Conservation (phyloP, 73 alveolate genomes). For the Paramecium sonneborni region DNA sequence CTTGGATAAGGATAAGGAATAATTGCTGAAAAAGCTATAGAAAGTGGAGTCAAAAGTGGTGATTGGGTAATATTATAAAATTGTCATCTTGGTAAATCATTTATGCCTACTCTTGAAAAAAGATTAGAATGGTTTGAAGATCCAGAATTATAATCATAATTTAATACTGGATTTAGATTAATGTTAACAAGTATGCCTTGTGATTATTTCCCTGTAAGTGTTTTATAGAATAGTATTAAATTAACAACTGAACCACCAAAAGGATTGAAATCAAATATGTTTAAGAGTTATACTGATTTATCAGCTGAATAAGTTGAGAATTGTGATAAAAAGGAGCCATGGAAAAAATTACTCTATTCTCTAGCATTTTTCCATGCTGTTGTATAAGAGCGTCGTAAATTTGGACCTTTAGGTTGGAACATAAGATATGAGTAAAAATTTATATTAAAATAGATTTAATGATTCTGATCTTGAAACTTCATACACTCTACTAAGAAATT, state of each 20-base stretch:
- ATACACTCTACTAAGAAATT: conserved; percentile 81
- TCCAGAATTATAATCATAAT: conserved; percentile 45
- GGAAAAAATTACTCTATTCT: conserved; percentile 86
- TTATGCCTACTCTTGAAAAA: conserved; percentile 98
- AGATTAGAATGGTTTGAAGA: conserved; percentile 80
- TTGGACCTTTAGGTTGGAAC: conserved; percentile 98
- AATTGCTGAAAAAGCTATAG: conserved; percentile 95
- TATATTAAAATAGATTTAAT: conserved; percentile 74
- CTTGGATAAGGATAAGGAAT: conserved; percentile 99
- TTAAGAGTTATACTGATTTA: conserved; percentile 82
- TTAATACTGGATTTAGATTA: conserved; percentile 91
- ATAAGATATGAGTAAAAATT: conserved; percentile 85
- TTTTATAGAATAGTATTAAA: conserved; percentile 93
- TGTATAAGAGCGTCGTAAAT: conserved; percentile 96
- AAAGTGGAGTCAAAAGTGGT: conserved; percentile 95
- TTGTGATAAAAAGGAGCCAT: conserved; percentile 83
- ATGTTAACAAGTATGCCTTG: conserved; percentile 98
- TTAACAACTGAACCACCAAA: conserved; percentile 97
- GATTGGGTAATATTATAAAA: conserved; percentile 99
- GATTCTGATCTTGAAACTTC: conserved; percentile 97
- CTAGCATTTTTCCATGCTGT: conserved; percentile 99
- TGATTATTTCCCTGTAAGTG: conserved; percentile 95
- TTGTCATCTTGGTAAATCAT: conserved; percentile 98
- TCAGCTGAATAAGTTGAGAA: conserved; percentile 86
- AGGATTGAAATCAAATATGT: conserved; percentile 83